A percentile compares a stretch with the other conserved stretches of the same genome.
phyloP scores from a whole-genome alignment of 2,329 filamentous ascomycete species.

The Sclerotinia sclerotiorum region DNA sequence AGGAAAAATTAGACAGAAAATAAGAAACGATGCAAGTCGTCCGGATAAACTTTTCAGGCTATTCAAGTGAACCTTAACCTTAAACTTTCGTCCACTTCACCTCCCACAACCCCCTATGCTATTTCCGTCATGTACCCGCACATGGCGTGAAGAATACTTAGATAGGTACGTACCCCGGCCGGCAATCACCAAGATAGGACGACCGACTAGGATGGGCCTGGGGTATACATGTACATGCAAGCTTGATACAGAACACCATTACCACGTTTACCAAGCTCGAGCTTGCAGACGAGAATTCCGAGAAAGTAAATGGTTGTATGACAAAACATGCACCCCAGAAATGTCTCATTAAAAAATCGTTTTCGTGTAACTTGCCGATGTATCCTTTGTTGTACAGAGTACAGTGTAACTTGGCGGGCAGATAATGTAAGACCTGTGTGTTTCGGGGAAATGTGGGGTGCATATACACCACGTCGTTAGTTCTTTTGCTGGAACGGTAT shows the following conservation, averaged over 20 bases:
- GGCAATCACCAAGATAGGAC: neutral
- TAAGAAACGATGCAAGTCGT: conserved; percentile 4
- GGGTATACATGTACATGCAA: neutral
- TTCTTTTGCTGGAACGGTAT: neutral
- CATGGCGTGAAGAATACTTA: neutral
- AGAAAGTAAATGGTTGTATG: neutral
- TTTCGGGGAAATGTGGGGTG: conserved; percentile 10
- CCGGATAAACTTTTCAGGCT: conserved; percentile 17
- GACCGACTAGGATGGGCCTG: neutral
- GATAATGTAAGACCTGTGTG: neutral
- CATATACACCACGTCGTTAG: neutral
- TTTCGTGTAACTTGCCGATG: neutral
- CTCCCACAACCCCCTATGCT: neutral
- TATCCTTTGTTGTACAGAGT: neutral
- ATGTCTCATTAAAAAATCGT: neutral
- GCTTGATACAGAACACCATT: neutral
- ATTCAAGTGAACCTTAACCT: neutral
- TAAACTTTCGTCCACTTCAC: neutral
- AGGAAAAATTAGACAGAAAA: neutral
- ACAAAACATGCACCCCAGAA: conserved; percentile 7
- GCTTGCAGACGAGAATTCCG: conserved; percentile 10
- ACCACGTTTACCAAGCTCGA: neutral
- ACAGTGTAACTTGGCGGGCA: neutral
- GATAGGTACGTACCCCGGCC: neutral
- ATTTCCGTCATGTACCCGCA: neutral